Evolutionary conservation across 73 alveolate species (phyloP), one percentile per base, ranked within the genome.

Genomic region (Stentor coeruleus): DNA sequence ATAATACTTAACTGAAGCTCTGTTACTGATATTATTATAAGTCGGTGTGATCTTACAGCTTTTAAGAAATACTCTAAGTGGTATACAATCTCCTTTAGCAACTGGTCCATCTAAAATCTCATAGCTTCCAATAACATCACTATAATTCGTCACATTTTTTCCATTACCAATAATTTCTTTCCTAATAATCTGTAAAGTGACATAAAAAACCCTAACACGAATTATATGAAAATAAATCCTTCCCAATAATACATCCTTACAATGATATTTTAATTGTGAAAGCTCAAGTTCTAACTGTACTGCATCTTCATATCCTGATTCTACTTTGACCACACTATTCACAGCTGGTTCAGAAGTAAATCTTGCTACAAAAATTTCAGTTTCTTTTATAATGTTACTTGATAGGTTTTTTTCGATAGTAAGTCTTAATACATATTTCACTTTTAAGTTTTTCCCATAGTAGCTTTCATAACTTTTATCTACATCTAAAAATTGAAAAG

Each of bases 101-200:
- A 98, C 97, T 0, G 95, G 95, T 3, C 99, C 99, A 89, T 95
- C 99, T 90, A 95, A 91, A 49, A 95, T 91, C 75, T 93, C 99
- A 87, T 82, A 95, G 77, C 91, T 89, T 39, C 82, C 85, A 59
- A 91, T 84, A 38, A 87, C 84, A 42, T 91, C 94, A 4, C 79
- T 59, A 60, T 91, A 90, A 0, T 89, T 80, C 40, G 86, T 87
- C 15, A 91, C 94, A 39, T 85, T 87, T 36, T 88, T 81, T 11
- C 91, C 92, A 11, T 88, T 58, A 3, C 94, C 94, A n/a, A 93
- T 87, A 59, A 94, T 95, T 82, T 95, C 99, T 80, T 90, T 90
- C 76, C 92, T 88, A 3, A 95, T 86, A 33, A 95, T 84, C 38
- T 87, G 90, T 57, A 92, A 85, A 88, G 90, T 97, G 96, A 95